Evolutionary conservation across 257 asterid genomes (phyloP).

Genomic region (Fraxinus americana): DNA sequence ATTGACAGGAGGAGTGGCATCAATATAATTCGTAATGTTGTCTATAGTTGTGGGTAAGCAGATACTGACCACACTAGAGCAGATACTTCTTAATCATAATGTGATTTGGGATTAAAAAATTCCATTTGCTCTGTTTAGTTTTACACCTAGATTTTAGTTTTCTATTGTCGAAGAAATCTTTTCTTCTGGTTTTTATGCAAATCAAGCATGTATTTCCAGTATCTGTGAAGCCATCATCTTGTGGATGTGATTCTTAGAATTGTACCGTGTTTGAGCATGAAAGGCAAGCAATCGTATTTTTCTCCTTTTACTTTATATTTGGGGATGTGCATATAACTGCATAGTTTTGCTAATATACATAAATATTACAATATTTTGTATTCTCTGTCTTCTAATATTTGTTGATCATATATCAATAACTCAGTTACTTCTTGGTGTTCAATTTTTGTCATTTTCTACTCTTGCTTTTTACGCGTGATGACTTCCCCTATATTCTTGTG

Average conservation of each 20-base stretch:
- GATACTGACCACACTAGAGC: constrained; percentile 25
- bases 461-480: neutral
- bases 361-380: no score
- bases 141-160: neutral
- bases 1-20: constrained; percentile 89
- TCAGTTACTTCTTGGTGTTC: no score
- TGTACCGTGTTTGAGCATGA: neutral
- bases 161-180: constrained; percentile 4
- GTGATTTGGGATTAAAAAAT: constrained; percentile 7
- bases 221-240: neutral
- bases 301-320: neutral
- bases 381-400: no score
- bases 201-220: constrained; percentile 1
- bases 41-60: constrained; percentile 90
- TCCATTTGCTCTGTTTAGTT: constrained; percentile 14
- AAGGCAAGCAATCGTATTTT: neutral
- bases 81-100: neutral
- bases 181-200: neutral
- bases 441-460: neutral
- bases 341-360: no score
- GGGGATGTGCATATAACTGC: neutral
- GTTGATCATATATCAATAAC: no score
- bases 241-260: neutral
- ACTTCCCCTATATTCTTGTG: neutral
- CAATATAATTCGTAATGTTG: constrained; percentile 73